Base-by-base conservation (phyloP, 768 basidiomycete species). In the Russula olivacea region DNA sequence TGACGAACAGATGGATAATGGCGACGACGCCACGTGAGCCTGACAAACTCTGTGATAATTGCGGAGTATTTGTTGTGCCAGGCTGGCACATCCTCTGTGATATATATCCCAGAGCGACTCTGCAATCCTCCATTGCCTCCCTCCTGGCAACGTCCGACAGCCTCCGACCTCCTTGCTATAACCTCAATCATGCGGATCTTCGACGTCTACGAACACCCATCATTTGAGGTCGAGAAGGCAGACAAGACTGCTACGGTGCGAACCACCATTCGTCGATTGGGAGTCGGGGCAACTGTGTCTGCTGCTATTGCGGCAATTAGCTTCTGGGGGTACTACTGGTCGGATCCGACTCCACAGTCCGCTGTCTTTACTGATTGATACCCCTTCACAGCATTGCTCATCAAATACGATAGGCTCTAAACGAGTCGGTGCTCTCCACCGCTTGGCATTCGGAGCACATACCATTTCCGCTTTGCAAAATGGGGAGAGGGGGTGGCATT, bases 171-270 rank as follows among this genome's bases (percentile, higher is more conserved):
- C n/a, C 12, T 30, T 21, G 25, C 21, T n/a, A 17, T 25, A 38
- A 56, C n/a, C 19, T 15, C 52, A 36, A 50, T 15, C 32, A 68
- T 68, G 67, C 64, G 66, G 49, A 56, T 63, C 14, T 66, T 68
- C 21, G 67, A 62, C 61, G 45, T 66, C 11, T 68, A 68, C 65
- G 67, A 68, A 40, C 67, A 68, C 40, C 67, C 67, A n/a, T 55
- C 67, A 1, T 68, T 68, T n/a, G 61, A 68, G 38, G 19, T 54
- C 19, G 60, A 65, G 8, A 21, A 45, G 1, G 38, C 49, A 34
- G 67, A 68, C 59, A 61, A 43, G 60, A 6, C 15, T 40, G 49
- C 38, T 15, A 17, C 58, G 1, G 47, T 47, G 21, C 61, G 25
- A 34, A 32, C 54, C 15, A 58, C 50, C 60, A 52, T 66, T n/a